phyloP scores from a whole-genome alignment of 371 early-diverging fungal species.

The Batkoa obscura region DNA sequence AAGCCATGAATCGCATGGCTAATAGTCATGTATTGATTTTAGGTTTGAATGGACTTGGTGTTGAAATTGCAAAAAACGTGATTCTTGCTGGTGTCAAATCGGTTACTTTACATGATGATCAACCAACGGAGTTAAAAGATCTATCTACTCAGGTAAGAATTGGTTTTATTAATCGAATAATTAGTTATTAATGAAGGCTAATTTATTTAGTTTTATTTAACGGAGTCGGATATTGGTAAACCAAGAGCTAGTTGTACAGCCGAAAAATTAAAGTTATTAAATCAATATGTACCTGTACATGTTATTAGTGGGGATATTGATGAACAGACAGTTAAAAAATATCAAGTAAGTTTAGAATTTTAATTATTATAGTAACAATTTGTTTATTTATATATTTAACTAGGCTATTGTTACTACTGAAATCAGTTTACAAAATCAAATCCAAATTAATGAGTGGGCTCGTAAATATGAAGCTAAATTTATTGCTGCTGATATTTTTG shows the following conservation, averaged over 20 bases:
- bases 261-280: conserved; percentile 84
- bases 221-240: conserved; percentile 77
- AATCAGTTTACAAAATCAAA: conserved; percentile 45
- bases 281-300: conserved; percentile 90
- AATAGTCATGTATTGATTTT: conserved; percentile 89
- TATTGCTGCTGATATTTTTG: conserved; percentile 80
- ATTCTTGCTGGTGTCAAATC: conserved; percentile 97
- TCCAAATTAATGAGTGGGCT: conserved; percentile 78
- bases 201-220: conserved; percentile 74
- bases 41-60: conserved; percentile 93
- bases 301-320: conserved; percentile 58
- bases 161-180: background rate
- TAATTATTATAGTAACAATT: background rate
- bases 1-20: conserved; percentile 99
- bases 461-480: conserved; percentile 76
- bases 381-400: background rate
- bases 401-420: conserved; percentile 81
- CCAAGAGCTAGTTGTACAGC: conserved; percentile 63
- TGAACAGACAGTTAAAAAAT: conserved; percentile 42
- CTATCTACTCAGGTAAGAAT: conserved; percentile 73
- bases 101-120: conserved; percentile 84
- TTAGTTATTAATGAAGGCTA: background rate
- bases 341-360: conserved; percentile 26
- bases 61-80: conserved; percentile 99
- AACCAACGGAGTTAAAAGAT: conserved; percentile 54